These are phyloP conservation scores for Pythium apleroticum DNA, from an alignment of 352 stramenopile genomes.

Conservation along the genomic window DNA sequence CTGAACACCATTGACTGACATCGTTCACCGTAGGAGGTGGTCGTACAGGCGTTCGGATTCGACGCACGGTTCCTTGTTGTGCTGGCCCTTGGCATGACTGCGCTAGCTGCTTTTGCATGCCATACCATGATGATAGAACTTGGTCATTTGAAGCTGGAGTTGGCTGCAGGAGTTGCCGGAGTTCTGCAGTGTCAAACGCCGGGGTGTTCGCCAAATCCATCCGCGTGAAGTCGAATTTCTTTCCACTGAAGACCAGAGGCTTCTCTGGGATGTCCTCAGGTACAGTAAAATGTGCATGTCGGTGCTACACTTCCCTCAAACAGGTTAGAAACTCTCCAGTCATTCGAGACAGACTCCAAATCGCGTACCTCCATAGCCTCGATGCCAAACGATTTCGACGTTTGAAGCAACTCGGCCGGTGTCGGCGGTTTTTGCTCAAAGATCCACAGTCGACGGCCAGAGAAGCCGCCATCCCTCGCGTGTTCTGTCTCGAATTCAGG, in stretches of 20 bases:
- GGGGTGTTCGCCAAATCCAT: slow-evolving; percentile 35
- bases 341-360: no score
- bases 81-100: neutral
- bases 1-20: slow-evolving; percentile 13
- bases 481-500: neutral
- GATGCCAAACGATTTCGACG: slow-evolving; percentile 48
- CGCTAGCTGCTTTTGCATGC: neutral
- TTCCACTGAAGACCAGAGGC: slow-evolving; percentile 70
- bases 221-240: slow-evolving; percentile 61
- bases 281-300: slow-evolving; percentile 54
- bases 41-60: slow-evolving; percentile 14
- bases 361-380: slow-evolving; percentile 37
- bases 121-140: neutral
- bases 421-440: slow-evolving; percentile 45
- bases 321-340: no score
- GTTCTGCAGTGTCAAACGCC: slow-evolving; percentile 46
- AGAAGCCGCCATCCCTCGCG: neutral
- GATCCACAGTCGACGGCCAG: slow-evolving; percentile 38
- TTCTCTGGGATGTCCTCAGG: slow-evolving; percentile 65
- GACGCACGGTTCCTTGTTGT: slow-evolving; percentile 2
- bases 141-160: neutral
- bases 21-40: slow-evolving; percentile 12
- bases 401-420: slow-evolving; percentile 41
- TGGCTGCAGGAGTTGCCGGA: neutral
- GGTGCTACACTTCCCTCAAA: slow-evolving; percentile 38